Base-by-base conservation (phyloP, 177 flowering plant genomes). In the Vitis hybrid region DNA sequence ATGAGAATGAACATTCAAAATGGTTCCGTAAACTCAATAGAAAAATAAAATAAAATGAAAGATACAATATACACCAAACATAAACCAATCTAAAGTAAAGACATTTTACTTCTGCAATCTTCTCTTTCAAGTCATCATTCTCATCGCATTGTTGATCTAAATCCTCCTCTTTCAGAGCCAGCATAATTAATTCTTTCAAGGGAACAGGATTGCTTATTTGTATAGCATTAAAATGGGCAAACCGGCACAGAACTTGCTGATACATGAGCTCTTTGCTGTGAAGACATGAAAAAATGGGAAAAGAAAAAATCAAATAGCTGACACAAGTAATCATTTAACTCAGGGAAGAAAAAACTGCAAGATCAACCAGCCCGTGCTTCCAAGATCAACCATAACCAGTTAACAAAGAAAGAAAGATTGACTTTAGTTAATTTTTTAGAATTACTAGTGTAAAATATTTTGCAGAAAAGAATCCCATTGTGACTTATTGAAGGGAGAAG, bases 221-320 rank as follows among this genome's bases (percentile, higher is more conserved):
- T 68, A 96, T 93, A 64, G 90, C 97, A 87, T 87, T 93, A 79
- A 93, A 93, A 84, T 96, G 97, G 24, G 90, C 88, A 83, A 96
- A 96, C 12, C 98, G 92, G 14, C 89, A 90, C 46, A 96, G 78
- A 63, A 80, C 91, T 84, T 90, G 98, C 80, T 96, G 99, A 73
- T 96, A 96, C 97, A 96, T 96, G 64, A 96, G 97, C 82, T 96
- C 99, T 77, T 96, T 93, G 92, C 97, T 94, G 87, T 69, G 68
- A 76, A 69, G n/a, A 49, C 48, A 71, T 2, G 53, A 9, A 32
- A 67, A 14, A 48, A 72, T 14, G 24, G 35, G 15, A 63, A 62
- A 67, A n/a, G 9, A 60, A 49, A 21, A 11, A 63, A 32, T 11
- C n/a, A 54, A 55, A 4, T 12, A 32, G 50, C 13, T 27, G 35